These are phyloP conservation scores for Colletotrichum sp. DNA, from an alignment of 2,329 filamentous ascomycete species.

Conservation along the genomic window DNA sequence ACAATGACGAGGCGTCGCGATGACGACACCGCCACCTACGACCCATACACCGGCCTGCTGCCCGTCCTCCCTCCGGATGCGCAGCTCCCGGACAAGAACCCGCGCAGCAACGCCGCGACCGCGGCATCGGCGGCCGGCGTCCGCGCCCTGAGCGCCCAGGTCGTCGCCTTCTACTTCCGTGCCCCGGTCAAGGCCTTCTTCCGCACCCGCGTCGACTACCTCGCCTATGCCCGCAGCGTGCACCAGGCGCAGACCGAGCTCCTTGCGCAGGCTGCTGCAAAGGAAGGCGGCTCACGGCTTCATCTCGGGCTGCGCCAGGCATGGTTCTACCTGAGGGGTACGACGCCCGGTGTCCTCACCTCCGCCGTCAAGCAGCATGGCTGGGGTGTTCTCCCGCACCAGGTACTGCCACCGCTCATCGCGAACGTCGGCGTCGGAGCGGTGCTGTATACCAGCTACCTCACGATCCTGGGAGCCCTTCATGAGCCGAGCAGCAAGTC, in stretches of 20 bases:
- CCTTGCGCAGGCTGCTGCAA: constrained; percentile 39
- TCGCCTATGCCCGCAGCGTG: constrained; percentile 61
- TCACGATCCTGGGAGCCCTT: constrained; percentile 69
- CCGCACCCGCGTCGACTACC: constrained; percentile 85
- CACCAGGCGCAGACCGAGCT: constrained; percentile 50
- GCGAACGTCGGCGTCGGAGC: constrained; percentile 78
- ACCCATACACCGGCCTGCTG: constrained; percentile 41
- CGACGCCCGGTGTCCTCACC: constrained; percentile 72
- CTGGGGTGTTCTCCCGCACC: constrained; percentile 76
- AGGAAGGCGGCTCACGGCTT: constrained; percentile 36
- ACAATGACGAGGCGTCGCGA: constrained; percentile 21
- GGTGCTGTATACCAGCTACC: constrained; percentile 77
- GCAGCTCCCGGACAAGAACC: constrained; percentile 47
- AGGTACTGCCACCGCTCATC: constrained; percentile 76
- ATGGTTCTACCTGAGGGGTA: constrained; percentile 61
- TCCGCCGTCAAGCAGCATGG: constrained; percentile 73
- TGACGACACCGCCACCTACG: constrained; percentile 13
- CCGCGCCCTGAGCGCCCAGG: constrained; percentile 81
- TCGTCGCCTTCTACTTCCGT: constrained; percentile 89
- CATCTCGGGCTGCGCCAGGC: constrained; percentile 40
- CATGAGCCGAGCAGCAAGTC: constrained; percentile 66
- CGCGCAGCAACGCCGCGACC: constrained; percentile 60
- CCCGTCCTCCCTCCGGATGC: constrained; percentile 48
- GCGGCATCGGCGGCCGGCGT: constrained; percentile 87
- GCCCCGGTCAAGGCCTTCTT: constrained; percentile 94